phyloP scores from a whole-genome alignment of 164 flowering plant species.

The Pachysandra terminalis region DNA sequence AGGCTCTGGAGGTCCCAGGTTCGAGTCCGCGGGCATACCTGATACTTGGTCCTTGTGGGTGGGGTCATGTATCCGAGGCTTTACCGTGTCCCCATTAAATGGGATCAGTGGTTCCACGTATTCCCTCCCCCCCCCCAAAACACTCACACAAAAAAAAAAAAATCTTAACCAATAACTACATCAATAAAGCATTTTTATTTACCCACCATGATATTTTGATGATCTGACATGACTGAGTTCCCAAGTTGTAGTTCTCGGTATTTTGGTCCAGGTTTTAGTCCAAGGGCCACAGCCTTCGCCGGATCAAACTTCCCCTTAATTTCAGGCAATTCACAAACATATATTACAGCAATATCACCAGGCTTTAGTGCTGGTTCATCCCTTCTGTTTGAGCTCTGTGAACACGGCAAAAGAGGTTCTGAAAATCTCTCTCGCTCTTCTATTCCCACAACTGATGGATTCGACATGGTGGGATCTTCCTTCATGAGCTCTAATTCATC shows the following conservation, averaged over 20 bases:
- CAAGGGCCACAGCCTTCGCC: constrained; percentile 76
- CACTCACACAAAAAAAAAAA: too few species aligned
- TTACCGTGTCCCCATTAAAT: too few species aligned
- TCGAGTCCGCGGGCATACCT: too few species aligned
- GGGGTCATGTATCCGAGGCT: too few species aligned
- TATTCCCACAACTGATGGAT: constrained; percentile 7
- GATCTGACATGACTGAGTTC: constrained; percentile 81
- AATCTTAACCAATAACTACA: too few species aligned
- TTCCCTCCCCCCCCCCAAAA: too few species aligned
- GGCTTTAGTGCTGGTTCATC: constrained; percentile 35
- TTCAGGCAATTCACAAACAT: constrained; percentile 89
- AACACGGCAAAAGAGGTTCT: constrained; percentile 7
- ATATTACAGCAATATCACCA: constrained; percentile 82
- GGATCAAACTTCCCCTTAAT: constrained; percentile 89
- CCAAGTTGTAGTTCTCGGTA: constrained; percentile 81
- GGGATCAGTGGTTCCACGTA: too few species aligned
- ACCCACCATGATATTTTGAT: constrained; percentile 62
- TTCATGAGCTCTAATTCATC: constrained; percentile 19
- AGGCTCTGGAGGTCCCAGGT: too few species aligned
- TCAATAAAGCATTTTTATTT: neutral
- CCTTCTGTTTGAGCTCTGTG: constrained; percentile 12
- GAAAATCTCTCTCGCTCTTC: constrained; percentile 7
- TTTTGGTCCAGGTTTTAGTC: constrained; percentile 84
- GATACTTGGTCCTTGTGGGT: too few species aligned
- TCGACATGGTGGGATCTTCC: constrained; percentile 1